Conservation (phyloP, 2,329 filamentous ascomycete species). For the Metarhizium guizhouense region DNA sequence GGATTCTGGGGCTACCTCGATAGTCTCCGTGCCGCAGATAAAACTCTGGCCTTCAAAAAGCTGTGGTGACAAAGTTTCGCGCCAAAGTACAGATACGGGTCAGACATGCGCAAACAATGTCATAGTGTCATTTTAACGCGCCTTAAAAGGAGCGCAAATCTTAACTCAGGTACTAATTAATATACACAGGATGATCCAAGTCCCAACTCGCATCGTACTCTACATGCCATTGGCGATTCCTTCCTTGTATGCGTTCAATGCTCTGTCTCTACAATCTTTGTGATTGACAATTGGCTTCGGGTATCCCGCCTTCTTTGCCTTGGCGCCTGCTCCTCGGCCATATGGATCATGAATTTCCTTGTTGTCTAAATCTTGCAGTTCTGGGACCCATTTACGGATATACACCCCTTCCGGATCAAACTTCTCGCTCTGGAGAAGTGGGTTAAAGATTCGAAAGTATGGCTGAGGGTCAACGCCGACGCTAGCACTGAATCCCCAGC, state of each 20-base stretch:
- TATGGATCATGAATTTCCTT: slow-evolving; percentile 79
- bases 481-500: slow-evolving; percentile 49
- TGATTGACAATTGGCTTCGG: slow-evolving; percentile 69
- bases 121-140: not conserved
- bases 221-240: slow-evolving; percentile 22
- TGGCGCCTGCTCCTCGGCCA: slow-evolving; percentile 46
- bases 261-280: slow-evolving; percentile 56
- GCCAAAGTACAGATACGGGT: slow-evolving; percentile 60
- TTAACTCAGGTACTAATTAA: not conserved
- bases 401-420: slow-evolving; percentile 74
- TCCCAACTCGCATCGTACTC: not conserved
- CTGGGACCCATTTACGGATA: slow-evolving; percentile 74
- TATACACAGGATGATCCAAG: not conserved
- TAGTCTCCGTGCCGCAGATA: slow-evolving; percentile 52
- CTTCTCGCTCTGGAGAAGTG: slow-evolving; percentile 73
- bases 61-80: slow-evolving; percentile 44
- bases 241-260: slow-evolving; percentile 61
- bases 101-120: slow-evolving; percentile 32
- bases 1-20: slow-evolving; percentile 49
- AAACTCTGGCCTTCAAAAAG: slow-evolving; percentile 49
- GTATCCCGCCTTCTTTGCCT: slow-evolving; percentile 61
- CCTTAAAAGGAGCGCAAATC: not conserved
- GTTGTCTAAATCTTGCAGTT: slow-evolving; percentile 54
- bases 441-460: slow-evolving; percentile 88
- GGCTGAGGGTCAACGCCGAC: slow-evolving; percentile 79